phyloP scores from a whole-genome alignment of 139 green algal species.

The Tetradesmus lagerheimii region DNA sequence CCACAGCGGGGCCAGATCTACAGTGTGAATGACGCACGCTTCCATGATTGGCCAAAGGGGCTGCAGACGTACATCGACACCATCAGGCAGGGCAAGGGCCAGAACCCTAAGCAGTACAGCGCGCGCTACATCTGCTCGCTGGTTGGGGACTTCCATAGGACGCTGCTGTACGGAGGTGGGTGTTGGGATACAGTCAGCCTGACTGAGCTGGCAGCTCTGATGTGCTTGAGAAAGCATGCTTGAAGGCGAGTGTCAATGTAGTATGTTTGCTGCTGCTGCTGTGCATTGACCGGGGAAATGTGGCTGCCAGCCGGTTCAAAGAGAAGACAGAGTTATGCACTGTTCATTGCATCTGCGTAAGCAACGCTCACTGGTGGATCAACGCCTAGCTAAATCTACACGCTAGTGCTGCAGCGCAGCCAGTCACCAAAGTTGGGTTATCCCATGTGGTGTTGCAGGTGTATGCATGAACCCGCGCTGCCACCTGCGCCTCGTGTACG shows the following conservation, averaged over 20 bases:
- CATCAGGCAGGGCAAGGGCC: conserved; percentile 69
- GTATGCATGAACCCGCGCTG: conserved; percentile 65
- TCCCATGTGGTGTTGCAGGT: conserved; percentile 37
- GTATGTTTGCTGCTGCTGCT: conserved; percentile 50
- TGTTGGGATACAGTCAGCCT: no score
- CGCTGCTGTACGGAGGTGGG: conserved; percentile 71
- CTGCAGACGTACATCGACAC: conserved; percentile 75
- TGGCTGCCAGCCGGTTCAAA: no score
- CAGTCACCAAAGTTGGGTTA: no score
- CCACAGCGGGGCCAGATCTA: conserved; percentile 80
- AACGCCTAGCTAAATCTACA: no score
- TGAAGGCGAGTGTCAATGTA: no score
- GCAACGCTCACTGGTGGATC: no score
- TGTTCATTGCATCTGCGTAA: no score
- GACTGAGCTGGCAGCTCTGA: no score
- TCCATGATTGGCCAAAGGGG: conserved; percentile 70
- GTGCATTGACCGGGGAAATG: conserved; percentile 45
- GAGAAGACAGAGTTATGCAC: no score
- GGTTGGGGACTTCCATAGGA: conserved; percentile 77
- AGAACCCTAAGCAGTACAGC: conserved; percentile 80
- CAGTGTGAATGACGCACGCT: conserved; percentile 84
- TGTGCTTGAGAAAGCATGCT: no score
- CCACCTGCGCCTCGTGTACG: conserved; percentile 80
- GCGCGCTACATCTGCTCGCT: conserved; percentile 80
- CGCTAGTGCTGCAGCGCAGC: no score